Evolutionary conservation across 73 alveolate species (phyloP), one percentile per base, ranked within the genome.

Genomic region (Paramecium pentaurelia): DNA sequence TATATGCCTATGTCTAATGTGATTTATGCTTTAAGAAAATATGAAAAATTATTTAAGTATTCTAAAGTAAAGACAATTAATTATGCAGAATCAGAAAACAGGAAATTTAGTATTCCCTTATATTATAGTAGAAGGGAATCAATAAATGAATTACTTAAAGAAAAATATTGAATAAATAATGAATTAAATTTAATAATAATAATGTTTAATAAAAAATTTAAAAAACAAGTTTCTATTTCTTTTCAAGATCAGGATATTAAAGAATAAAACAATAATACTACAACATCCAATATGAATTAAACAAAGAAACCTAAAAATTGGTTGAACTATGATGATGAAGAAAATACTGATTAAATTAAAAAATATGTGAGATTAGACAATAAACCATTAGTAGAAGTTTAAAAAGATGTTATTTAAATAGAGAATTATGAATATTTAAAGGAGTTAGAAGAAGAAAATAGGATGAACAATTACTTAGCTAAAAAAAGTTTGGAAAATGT

Each of bases 151-250:
- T 34, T 64, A 32, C 27, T 64, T 8, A 32, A 64, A 34, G 84
- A 64, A 14, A 64, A 64, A 64, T 64, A 64, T 64, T 64, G 84
- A 64, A 36, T 12, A 64, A 32, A 28, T 64, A n/a, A 54, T 54
- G 70, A 54, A 54, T 54, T 54, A 54, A 18, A n/a, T 54, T 54
- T 54, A 54, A 4, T 54, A 54, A 54, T 54, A 32, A 34, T 4
- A 22, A 64, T 64, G 84, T 64, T 64, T 64, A 64, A 64, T 64
- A 64, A 64, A n/a, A 64, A 64, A 64, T 64, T 64, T 64, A 64
- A 64, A 64, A 64, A 64, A 28, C 84, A 64, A 64, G 42, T 32
- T 28, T 14, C 84, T 12, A 64, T 64, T 34, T 32, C 47, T 64
- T 64, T 64, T 32, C 6, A 64, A 25, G 84, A 64, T 25, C 49